Evolutionary conservation across 306 rosid species (phyloP), one percentile per base, ranked within the genome.

Genomic region (Glycyrrhiza uralensis): DNA sequence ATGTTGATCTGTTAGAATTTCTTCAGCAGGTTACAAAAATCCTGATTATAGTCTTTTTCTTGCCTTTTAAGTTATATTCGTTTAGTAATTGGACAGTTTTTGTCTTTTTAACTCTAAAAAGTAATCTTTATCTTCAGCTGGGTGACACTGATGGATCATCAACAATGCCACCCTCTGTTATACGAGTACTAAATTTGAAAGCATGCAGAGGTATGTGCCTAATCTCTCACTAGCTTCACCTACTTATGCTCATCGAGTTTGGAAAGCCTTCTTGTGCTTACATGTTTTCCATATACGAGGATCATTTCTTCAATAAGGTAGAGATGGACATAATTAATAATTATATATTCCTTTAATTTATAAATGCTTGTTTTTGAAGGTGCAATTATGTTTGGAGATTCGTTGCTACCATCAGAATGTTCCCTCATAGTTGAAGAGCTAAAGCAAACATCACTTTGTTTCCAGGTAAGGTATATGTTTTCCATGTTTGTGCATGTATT

Each of bases 361-460:
- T 78, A 4, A 42, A 38, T 52, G 51, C 15, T 72, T 71, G 2
- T 60, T 58, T 75, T 30, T 66, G 77, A 75, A 90, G 99, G 97
- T 86, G 99, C 99, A 71, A 91, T 94, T 54, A 91, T 94, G 99
- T 94, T 91, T 77, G 96, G 99, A 50, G 99, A 94, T 78, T 85
- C 95, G 1, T 85, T 94, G 92, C 88, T 94, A 71, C 96, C 85
- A 55, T 87, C 97, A 5, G 99, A 94, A 80, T 94, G 99, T 77
- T 86, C 93, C 81, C 97, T 94, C 74, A 69, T 94, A 30, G 90
- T 91, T 76, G 91, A 89, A 60, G 99, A 91, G 85, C 89, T 94
- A 50, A 94, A 85, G 74, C 86, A 85, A 28, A 91, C 97, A 26
- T 79, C 91, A 28, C 91, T 91, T 9, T 94, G 96, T 85, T 91